phyloP scores from a whole-genome alignment of 2,329 filamentous ascomycete species.

The Colletotrichum australisinense region DNA sequence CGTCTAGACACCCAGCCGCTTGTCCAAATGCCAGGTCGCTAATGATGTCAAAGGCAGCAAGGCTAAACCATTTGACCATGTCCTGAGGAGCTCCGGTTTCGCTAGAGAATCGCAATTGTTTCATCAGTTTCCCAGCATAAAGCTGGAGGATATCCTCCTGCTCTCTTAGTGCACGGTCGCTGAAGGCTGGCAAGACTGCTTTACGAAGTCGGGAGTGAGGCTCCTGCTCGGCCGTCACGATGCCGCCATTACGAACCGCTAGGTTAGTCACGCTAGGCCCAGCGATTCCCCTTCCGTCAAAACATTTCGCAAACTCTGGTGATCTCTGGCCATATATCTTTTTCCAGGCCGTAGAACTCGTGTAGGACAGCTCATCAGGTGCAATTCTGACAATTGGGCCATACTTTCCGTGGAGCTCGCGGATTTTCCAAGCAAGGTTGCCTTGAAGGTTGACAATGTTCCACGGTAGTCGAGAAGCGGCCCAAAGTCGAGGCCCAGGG shows the following conservation, averaged over 20 bases:
- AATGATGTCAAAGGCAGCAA: slow-evolving; percentile 54
- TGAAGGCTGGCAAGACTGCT: slow-evolving; percentile 24
- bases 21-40: slow-evolving; percentile 60
- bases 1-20: slow-evolving; percentile 52
- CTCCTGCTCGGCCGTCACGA: slow-evolving; percentile 29
- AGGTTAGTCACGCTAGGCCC: slow-evolving; percentile 8
- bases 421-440: slow-evolving; percentile 55
- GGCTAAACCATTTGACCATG: slow-evolving; percentile 49
- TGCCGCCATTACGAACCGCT: slow-evolving; percentile 5
- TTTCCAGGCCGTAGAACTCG: slow-evolving; percentile 30
- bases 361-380: slow-evolving; percentile 39
- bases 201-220: slow-evolving; percentile 29
- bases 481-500: slow-evolving; percentile 77
- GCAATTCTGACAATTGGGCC: slow-evolving; percentile 46
- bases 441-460: slow-evolving; percentile 52
- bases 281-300: slow-evolving; percentile 22
- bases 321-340: slow-evolving; percentile 33
- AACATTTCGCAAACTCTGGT: slow-evolving; percentile 24
- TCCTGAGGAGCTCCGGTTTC: slow-evolving; percentile 28
- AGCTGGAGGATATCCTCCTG: slow-evolving; percentile 26
- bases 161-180: slow-evolving; percentile 17
- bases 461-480: slow-evolving; percentile 51
- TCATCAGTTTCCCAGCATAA: slow-evolving; percentile 20
- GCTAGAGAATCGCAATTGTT: slow-evolving; percentile 19
- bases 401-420: slow-evolving; percentile 48